Percentiles rank a stretch among this genome's conserved stretches.
These are phyloP conservation scores for Musa balbisiana DNA, from an alignment of 202 grass and related monocot genomes.

Conservation along the genomic window DNA sequence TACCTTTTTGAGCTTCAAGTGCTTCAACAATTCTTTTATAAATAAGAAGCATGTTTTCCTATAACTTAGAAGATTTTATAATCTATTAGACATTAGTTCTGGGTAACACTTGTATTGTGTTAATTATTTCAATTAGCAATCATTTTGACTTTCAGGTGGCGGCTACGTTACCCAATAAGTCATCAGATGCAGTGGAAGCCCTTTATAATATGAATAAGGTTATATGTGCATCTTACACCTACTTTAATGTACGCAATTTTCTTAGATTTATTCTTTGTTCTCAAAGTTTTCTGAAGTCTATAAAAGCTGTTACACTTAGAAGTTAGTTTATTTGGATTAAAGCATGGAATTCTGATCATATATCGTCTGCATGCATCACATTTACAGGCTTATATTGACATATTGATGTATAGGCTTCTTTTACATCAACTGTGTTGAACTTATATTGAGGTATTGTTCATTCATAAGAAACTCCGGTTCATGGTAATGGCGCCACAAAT, in stretches of 20 bases:
- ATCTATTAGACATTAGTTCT: not conserved
- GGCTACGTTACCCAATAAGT: slow-evolving; percentile 55
- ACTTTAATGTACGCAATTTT: not conserved
- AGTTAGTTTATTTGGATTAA: not conserved
- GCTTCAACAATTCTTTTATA: not conserved
- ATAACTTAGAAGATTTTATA: not conserved
- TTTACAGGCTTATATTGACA: not conserved
- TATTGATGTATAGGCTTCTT: not conserved
- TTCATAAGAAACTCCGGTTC: too few species aligned
- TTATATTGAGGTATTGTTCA: too few species aligned
- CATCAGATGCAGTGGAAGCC: slow-evolving; percentile 73
- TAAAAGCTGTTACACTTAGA: not conserved
- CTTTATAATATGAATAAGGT: slow-evolving; percentile 94
- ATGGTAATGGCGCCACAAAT: too few species aligned
- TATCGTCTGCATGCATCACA: not conserved
- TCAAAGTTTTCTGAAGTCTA: not conserved
- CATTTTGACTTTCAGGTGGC: slow-evolving; percentile 54
- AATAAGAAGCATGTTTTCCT: not conserved
- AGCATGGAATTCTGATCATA: not conserved
- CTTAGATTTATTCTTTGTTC: not conserved
- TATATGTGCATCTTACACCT: not conserved
- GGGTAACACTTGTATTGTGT: not conserved
- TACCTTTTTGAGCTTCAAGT: not conserved
- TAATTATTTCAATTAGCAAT: not conserved
- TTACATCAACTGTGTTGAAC: too few species aligned